Base-by-base conservation (phyloP, 78 protist species). In the Planoprotostelium fungivorum region DNA sequence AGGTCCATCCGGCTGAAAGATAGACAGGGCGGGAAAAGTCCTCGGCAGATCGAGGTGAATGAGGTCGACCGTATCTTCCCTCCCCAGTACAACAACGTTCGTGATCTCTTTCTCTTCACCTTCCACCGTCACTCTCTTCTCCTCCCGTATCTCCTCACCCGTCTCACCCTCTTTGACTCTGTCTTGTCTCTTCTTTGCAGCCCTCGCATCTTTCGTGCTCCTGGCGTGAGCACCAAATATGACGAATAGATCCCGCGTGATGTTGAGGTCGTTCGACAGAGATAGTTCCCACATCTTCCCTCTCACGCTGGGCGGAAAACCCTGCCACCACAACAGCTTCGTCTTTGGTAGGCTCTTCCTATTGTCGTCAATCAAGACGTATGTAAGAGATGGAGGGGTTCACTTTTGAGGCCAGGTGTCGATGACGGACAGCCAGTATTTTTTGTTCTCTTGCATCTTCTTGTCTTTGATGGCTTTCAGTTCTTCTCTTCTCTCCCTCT, bases 1-100 rank as follows among this genome's bases (percentile, higher is more conserved):
- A 25, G 97, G 97, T 1, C 96, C 94, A 28, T 92, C 97, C 63
- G 90, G 90, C 87, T 93, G 94, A 36, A 92, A 95, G n/a, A 95
- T 87, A 0, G 91, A 83, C 10, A 95, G 88, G 89, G 85, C 87
- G 39, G 96, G 95, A 87, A 95, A 95, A 10, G 95, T 95, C 38
- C 95, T 85, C 88, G 95, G 92, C 83, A 93, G 38, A 86, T 95
- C 97, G 36, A 95, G 39, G 5, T 84, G 85, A 36, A 91, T 89
- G 28, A 96, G 85, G 35, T 89, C 36, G 0, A 95, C 98, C 23
- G 94, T 83, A 35, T 88, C 89, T 34, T 92, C 95, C 28, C 96
- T 34, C 31, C 95, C 92, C 35, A 91, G 34, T 34, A 34, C 34
- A 28, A 28, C 51, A 34, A 29, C 90, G 90, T 73, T 38, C 93